Evolutionary conservation across 805 yeast genomes (phyloP), one percentile per base, ranked within the genome.

Genomic region (Saccharomycopsis synnaedendra): DNA sequence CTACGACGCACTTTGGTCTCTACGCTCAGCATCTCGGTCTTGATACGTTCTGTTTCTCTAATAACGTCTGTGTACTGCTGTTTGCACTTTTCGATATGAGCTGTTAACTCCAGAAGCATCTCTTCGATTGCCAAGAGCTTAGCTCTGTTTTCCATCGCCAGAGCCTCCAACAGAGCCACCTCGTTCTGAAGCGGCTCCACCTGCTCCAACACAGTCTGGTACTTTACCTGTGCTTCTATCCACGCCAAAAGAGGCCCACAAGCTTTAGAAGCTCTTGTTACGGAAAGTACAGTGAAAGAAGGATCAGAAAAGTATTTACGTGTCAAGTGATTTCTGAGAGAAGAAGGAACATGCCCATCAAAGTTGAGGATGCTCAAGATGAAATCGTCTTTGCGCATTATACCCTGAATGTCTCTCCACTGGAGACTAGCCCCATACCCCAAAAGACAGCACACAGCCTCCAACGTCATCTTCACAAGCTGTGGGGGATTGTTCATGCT

Each of bases 401-500:
- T 73, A 3, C 71, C 67, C 55, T 85, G 90, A 1, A 90, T 94
- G 52, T 85, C 90, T 54, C 85, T 71, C 97, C 97, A 90, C 1
- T 69, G 60, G 3, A 64, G 52, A 0, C 66, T 56, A 0, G 76
- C 82, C 5, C 72, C 66, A 56, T 81, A 81, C 0, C 96, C 96
- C 5, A 90, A 62, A n/a, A 90, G 61, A 4, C 75, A 69, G 62
- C 96, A 87, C 0, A 90, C 95, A 3, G 95, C 82, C 57, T 90
- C 97, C 67, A 90, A 65, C 0, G 95, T 80, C 57, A 84, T 60
- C 56, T 85, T 87, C 4, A 90, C 90, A 0, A 93, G 81, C 5
- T 78, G 82, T 0, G 97, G 97, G 0, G 97, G 97, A 51, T 86
- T 86, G 5, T 76, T 64, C 94, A 90, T 85, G 9, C 96, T 81